Evolutionary conservation across 2,329 filamentous ascomycete species (phyloP).

Genomic region (Neophaeococcomyces aloes): DNA sequence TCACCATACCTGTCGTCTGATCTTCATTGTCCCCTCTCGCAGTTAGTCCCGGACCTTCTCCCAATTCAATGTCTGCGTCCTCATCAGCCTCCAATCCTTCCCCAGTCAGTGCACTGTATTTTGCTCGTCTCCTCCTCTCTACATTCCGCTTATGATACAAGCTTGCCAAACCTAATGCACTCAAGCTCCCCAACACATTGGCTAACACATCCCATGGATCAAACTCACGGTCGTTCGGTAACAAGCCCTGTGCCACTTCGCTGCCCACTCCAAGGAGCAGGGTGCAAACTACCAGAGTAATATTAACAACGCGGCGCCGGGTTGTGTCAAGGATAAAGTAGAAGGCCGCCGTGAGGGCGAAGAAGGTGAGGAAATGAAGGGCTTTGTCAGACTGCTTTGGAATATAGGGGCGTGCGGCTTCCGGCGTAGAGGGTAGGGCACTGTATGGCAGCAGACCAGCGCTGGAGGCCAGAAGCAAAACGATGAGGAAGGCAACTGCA

Average conservation of each 20-base stretch:
- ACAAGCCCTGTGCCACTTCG: constrained; percentile 47
- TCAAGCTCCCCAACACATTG: constrained; percentile 69
- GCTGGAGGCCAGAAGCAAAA: constrained; percentile 68
- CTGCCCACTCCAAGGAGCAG: constrained; percentile 46
- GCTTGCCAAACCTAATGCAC: constrained; percentile 61
- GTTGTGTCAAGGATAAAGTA: constrained; percentile 96
- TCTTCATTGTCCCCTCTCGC: constrained; percentile 6
- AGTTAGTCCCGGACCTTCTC: constrained; percentile 9
- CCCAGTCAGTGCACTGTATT: constrained; percentile 58
- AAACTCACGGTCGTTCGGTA: constrained; percentile 62
- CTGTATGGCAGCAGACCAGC: constrained; percentile 58
- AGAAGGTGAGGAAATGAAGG: constrained; percentile 80
- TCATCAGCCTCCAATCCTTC: constrained; percentile 34
- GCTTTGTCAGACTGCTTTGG: constrained; percentile 75
- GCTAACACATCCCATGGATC: constrained; percentile 80
- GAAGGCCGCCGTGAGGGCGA: constrained; percentile 70
- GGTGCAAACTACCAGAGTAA: constrained; percentile 74
- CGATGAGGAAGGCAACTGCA: constrained; percentile 53
- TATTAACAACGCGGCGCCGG: constrained; percentile 70
- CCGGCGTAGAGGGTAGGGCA: constrained; percentile 23
- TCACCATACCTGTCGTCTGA: constrained; percentile 22
- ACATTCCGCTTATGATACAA: constrained; percentile 97
- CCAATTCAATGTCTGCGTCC: constrained; percentile 76
- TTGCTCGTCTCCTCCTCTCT: constrained; percentile 66
- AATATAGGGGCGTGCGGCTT: constrained; percentile 30